Conservation (phyloP, 2,329 filamentous ascomycete species). For the Paracamarosporium sp. region DNA sequence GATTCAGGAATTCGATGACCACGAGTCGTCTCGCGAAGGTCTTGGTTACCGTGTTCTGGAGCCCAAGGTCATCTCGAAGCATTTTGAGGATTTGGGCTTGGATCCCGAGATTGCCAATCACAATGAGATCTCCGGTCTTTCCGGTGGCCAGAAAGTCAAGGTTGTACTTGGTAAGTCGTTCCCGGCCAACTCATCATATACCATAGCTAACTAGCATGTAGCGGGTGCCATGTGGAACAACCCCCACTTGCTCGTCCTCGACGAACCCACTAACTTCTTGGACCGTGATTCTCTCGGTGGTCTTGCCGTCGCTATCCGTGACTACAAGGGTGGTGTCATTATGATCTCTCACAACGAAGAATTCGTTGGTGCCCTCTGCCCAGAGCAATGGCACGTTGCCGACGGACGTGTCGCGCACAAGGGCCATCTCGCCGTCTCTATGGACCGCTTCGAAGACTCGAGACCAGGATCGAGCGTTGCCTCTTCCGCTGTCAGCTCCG, state of each 20-base stretch:
- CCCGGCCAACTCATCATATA: constrained; percentile 58
- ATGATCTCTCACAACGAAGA: constrained; percentile 99
- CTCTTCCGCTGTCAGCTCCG: constrained; percentile 50
- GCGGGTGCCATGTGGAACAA: constrained; percentile 99
- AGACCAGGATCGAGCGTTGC: constrained; percentile 68
- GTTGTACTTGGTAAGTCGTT: constrained; percentile 77
- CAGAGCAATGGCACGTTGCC: constrained; percentile 94
- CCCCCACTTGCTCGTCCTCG: constrained; percentile 93
- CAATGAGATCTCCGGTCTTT: constrained; percentile 95
- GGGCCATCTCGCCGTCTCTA: constrained; percentile 73
- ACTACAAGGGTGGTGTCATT: constrained; percentile 97
- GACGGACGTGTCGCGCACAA: constrained; percentile 88
- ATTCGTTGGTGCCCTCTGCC: constrained; percentile 93
- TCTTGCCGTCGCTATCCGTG: constrained; percentile 94
- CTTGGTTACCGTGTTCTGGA: constrained; percentile 94
- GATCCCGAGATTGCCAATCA: constrained; percentile 99
- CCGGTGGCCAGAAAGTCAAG: constrained; percentile 98
- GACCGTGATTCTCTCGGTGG: constrained; percentile 97
- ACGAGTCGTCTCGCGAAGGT: constrained; percentile 98
- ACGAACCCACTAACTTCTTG: constrained; percentile 99
- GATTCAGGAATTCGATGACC: constrained; percentile 97
- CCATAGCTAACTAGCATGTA: constrained; percentile 16
- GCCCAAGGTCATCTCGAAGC: constrained; percentile 92
- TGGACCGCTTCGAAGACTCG: constrained; percentile 87
- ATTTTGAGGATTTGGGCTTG: constrained; percentile 95